Evolutionary conservation across 2,329 filamentous ascomycete genomes (phyloP).

Genomic region (Hypoxylon sp.): DNA sequence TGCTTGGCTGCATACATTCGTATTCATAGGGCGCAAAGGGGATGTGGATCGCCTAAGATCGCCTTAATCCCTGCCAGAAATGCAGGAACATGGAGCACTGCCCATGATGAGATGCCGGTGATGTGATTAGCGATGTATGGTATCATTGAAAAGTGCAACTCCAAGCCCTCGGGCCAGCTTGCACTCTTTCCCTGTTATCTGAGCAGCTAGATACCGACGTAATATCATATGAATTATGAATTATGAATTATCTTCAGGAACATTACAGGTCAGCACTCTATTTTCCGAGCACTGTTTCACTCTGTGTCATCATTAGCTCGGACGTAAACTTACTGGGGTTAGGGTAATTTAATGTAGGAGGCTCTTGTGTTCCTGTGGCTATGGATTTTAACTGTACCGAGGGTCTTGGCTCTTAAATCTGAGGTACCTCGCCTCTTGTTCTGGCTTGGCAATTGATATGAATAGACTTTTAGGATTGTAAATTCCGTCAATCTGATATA

Average conservation of each 20-base stretch:
- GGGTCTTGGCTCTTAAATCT: conserved; percentile 2
- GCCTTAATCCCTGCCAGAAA: conserved; percentile 23
- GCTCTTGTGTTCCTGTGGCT: neutral
- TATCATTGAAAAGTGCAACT: conserved; percentile 10
- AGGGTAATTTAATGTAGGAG: neutral
- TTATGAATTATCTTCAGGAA: neutral
- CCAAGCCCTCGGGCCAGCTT: conserved; percentile 15
- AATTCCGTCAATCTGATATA: neutral
- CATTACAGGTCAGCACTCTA: neutral
- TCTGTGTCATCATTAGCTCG: neutral
- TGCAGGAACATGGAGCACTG: conserved; percentile 35
- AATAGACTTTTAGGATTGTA: neutral
- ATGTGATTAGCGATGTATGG: neutral
- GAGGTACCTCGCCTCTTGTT: neutral
- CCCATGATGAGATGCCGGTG: conserved; percentile 27
- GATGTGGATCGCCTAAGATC: conserved; percentile 33
- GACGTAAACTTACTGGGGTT: neutral
- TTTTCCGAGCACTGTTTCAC: neutral
- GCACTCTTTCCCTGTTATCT: neutral
- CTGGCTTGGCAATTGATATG: conserved; percentile 20
- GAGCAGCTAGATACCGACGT: neutral
- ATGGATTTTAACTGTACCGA: neutral
- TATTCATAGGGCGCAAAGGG: conserved; percentile 23
- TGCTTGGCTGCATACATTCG: conserved; percentile 3
- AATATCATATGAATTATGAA: neutral